Base-by-base conservation (phyloP, 768 basidiomycete genomes). In the Nidularia pulvinata region DNA sequence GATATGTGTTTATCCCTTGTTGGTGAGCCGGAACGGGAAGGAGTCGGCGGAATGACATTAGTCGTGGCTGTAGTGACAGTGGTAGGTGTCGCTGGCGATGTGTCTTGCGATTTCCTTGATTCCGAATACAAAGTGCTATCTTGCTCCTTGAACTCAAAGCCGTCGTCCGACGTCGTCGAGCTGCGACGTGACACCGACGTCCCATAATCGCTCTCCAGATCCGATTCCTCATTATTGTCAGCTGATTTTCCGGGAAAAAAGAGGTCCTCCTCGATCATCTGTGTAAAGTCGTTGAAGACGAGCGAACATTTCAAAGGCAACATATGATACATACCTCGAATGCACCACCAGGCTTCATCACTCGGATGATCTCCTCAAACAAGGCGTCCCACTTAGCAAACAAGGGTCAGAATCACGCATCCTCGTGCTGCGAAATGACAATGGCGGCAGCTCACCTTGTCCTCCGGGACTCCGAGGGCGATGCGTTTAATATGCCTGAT, bases 261-360 rank as follows among this genome's bases (percentile, higher is more conserved):
- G 3, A 91, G 65, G 56, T 91, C 88, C 65, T 89, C 88, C 63
- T 91, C 89, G 48, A 88, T 71, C 68, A 90, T 76, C 85, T 88
- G 55, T 33, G 45, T 42, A 13, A 35, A 9, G 33, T 37, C 22
- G 33, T 33, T 48, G 30, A n/a, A 46, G 16, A 35, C 25, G 22
- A 37, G 14, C 49, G n/a, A 3, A 50, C 2, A 30, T 42, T 37
- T 19, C 25, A 39, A 3, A 25, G 16, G 2, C 16, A 53, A 50
- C 34, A 33, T 35, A 50, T 45, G 16, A 39, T 6, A 46, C 68
- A 43, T 58, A 84, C 86, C 72, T 90, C 87, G 52, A 91, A 79
- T 5, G 84, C 82, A n/a, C 76, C 88, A 36, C 88, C 87, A 9
- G 86, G 80, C 65, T 85, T 89, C 81, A 91, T 81, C 1, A 91